Conservation (phyloP, 2,329 filamentous ascomycete genomes). For the Pseudogymnoascus sp. region DNA sequence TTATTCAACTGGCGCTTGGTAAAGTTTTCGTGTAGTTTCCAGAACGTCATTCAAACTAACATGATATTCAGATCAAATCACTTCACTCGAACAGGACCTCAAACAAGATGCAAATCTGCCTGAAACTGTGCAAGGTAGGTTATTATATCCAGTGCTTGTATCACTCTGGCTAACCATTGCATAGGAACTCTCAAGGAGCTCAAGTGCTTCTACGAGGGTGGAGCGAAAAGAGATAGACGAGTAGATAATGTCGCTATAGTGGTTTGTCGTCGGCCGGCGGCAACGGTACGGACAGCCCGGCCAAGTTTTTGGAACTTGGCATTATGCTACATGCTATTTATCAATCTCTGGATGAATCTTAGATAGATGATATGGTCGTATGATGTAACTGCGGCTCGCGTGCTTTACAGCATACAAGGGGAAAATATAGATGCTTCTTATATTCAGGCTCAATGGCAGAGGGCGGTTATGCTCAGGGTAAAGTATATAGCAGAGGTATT, state of each 20-base stretch:
- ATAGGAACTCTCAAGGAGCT: not conserved
- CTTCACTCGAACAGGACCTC: not conserved
- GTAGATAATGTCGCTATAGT: not conserved
- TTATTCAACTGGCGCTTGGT: not conserved
- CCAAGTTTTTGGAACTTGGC: not conserved
- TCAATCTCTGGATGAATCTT: not conserved
- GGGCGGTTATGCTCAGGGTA: not conserved
- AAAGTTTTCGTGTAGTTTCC: not conserved
- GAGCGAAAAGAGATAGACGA: not conserved
- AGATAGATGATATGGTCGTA: not conserved
- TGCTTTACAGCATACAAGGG: not conserved
- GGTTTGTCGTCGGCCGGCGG: too few species aligned
- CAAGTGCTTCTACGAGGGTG: not conserved
- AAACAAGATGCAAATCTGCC: not conserved
- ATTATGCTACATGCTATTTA: not conserved
- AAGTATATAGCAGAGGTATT: not conserved
- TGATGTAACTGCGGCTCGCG: not conserved
- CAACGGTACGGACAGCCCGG: not conserved
- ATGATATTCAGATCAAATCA: not conserved
- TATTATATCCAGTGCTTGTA: not conserved
- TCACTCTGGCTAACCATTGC: not conserved
- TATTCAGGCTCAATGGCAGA: not conserved
- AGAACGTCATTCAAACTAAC: not conserved
- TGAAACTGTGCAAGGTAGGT: not conserved
- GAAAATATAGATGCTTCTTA: not conserved